phyloP scores from a whole-genome alignment of 2,329 filamentous ascomycete species.

The Xylaria sp. region DNA sequence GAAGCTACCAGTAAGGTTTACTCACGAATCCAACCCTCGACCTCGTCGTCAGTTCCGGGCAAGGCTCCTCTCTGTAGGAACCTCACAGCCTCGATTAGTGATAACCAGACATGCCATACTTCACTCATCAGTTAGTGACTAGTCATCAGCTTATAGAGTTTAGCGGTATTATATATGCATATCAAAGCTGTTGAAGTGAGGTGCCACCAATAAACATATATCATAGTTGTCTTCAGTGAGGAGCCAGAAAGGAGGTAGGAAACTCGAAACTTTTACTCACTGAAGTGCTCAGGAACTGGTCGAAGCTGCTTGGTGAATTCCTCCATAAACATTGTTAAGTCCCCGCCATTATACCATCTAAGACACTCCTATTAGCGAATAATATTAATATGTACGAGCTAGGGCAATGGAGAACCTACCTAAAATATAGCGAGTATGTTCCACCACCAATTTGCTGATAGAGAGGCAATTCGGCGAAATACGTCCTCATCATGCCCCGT shows the following conservation, averaged over 20 bases:
- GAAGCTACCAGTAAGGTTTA: not conserved
- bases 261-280: constrained; percentile 12
- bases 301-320: not conserved
- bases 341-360: constrained; percentile 24
- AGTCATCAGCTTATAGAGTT: not conserved
- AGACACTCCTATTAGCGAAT: not conserved
- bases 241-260: too few relatives aligned
- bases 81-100: constrained; percentile 30
- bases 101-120: constrained; percentile 33
- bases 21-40: constrained; percentile 19
- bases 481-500: constrained; percentile 9
- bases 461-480: constrained; percentile 19
- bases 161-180: not conserved
- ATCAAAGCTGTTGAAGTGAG: not conserved
- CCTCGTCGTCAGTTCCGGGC: constrained; percentile 10
- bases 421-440: constrained; percentile 17
- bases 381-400: too few relatives aligned
- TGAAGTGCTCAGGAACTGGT: constrained; percentile 19
- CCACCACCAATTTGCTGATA: not conserved
- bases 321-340: not conserved
- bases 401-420: constrained; percentile 2
- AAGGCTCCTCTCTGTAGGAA: constrained; percentile 14
- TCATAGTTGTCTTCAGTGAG: too few relatives aligned
- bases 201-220: not conserved
- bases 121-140: not conserved